These are phyloP conservation scores for Cryptosporidium canis DNA, from an alignment of 169 alveolate genomes.

Conservation along the genomic window DNA sequence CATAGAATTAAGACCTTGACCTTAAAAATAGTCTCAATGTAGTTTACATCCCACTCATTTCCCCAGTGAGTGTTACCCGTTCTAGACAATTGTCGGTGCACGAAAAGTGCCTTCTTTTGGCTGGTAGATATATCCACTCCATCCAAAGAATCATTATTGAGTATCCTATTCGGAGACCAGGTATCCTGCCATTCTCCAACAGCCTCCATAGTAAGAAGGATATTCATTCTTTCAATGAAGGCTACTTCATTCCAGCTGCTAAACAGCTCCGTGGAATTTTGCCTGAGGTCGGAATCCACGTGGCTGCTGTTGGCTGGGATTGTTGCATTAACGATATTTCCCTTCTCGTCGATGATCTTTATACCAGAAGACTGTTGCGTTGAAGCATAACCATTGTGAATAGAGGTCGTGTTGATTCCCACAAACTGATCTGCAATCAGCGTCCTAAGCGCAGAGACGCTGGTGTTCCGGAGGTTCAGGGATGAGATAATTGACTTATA, in stretches of 20 bases:
- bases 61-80: slow-evolving; percentile 69
- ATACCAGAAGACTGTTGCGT: background rate
- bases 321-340: background rate
- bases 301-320: background rate
- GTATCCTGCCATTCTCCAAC: slow-evolving; percentile 51
- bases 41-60: slow-evolving; percentile 30
- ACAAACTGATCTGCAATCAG: slow-evolving; percentile 39
- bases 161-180: slow-evolving; percentile 43
- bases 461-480: background rate
- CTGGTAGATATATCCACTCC: slow-evolving; percentile 32
- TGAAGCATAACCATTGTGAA: background rate
- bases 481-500: slow-evolving; percentile 48
- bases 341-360: background rate
- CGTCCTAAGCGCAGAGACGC: background rate
- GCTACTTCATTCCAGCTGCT: slow-evolving; percentile 20
- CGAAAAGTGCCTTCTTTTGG: slow-evolving; percentile 30
- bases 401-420: slow-evolving; percentile 8
- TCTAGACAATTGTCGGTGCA: slow-evolving; percentile 23
- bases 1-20: slow-evolving; percentile 33
- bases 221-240: slow-evolving; percentile 17
- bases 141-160: background rate
- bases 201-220: background rate
- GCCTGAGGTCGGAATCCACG: background rate
- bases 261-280: background rate
- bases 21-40: slow-evolving; percentile 10